phyloP scores from a whole-genome alignment of 2,329 filamentous ascomycete species.

The Fusarium phyllophilum region DNA sequence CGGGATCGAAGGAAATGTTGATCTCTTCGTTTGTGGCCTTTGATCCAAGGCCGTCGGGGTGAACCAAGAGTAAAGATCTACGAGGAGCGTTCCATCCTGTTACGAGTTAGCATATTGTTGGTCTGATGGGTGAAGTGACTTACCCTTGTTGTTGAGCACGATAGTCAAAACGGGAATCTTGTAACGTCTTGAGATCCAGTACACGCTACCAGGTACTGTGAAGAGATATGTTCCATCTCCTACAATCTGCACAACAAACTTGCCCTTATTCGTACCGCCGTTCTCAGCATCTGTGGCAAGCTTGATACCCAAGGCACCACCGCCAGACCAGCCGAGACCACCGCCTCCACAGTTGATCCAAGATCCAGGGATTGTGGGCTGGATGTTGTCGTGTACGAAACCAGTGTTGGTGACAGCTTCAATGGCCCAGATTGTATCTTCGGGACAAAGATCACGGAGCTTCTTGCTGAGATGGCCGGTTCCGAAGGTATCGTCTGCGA shows the following conservation, averaged over 20 bases:
- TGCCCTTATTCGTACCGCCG: conserved; percentile 56
- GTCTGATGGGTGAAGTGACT: conserved; percentile 4
- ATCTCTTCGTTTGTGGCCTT: conserved; percentile 69
- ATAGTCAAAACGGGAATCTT: conserved; percentile 65
- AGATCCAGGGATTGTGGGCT: conserved; percentile 72
- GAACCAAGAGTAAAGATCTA: conserved; percentile 65
- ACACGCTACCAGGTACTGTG: conserved; percentile 63
- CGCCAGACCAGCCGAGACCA: conserved; percentile 83
- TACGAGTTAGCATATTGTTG: background rate
- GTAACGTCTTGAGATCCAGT: conserved; percentile 66
- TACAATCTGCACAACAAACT: conserved; percentile 65
- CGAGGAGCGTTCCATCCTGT: conserved; percentile 69
- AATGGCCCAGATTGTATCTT: conserved; percentile 75
- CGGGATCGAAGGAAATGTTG: conserved; percentile 68
- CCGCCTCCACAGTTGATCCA: conserved; percentile 87
- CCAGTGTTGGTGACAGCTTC: conserved; percentile 80
- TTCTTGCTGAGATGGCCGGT: conserved; percentile 53
- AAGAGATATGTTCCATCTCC: conserved; percentile 69
- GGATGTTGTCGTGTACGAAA: conserved; percentile 76
- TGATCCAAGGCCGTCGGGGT: conserved; percentile 66
- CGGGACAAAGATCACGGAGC: conserved; percentile 49
- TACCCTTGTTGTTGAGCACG: conserved; percentile 67
- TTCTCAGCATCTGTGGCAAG: conserved; percentile 65
- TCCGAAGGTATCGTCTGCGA: conserved; percentile 62
- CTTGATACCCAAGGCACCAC: conserved; percentile 79